Evolutionary conservation across 169 alveolate species (phyloP).

Genomic region (Besnoitia besnoiti): DNA sequence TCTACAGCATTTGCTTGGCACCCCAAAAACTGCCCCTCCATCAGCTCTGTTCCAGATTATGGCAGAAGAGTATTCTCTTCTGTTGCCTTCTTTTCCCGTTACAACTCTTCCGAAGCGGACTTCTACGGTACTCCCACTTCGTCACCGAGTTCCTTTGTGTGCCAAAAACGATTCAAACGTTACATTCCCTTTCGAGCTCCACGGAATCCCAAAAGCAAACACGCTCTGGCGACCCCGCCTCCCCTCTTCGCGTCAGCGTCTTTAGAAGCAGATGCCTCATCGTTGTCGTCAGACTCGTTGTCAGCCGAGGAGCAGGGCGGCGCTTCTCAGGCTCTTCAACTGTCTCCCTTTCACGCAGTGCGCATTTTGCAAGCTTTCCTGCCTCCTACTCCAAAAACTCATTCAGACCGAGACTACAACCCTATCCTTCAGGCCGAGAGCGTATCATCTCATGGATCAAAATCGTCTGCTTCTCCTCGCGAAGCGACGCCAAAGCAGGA

Average conservation of each 20-base stretch:
- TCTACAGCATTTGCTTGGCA: too few species aligned
- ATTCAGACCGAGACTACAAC: not conserved
- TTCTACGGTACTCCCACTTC: not conserved
- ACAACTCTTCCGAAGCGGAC: not conserved
- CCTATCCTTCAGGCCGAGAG: not conserved
- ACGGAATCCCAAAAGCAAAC: not conserved
- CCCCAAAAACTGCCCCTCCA: too few species aligned
- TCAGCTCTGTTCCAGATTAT: not conserved
- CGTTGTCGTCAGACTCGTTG: not conserved
- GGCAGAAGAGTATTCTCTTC: not conserved
- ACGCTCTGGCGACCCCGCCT: not conserved
- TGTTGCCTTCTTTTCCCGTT: not conserved
- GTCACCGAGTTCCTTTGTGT: not conserved
- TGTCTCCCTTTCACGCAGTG: slow-evolving; percentile 20
- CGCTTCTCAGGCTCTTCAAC: not conserved
- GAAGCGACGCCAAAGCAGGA: not conserved
- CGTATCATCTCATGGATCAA: not conserved
- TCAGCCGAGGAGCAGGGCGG: not conserved
- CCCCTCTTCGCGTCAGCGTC: slow-evolving; percentile 21
- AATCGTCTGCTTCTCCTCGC: not conserved
- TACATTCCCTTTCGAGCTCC: slow-evolving; percentile 12
- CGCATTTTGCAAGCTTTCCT: slow-evolving; percentile 27
- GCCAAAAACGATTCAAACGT: not conserved
- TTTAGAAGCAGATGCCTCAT: not conserved
- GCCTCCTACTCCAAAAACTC: not conserved